Conservation (phyloP, 331 rosid genomes). For the Malus hybrid region DNA sequence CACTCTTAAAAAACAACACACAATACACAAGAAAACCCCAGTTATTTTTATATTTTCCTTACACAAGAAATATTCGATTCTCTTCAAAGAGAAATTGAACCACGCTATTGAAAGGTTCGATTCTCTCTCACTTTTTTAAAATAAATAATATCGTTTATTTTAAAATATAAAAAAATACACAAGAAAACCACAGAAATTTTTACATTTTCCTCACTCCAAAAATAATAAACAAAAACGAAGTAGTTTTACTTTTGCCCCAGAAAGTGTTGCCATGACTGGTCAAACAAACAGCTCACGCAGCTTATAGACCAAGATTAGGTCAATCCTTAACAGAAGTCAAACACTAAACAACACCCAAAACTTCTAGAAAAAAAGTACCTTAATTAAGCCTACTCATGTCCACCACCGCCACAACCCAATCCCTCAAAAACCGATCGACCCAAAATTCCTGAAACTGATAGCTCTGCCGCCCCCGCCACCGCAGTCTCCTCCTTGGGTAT, state of each 20-base stretch:
- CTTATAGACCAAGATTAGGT: background rate
- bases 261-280: background rate
- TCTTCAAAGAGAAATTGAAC: rapidly evolving
- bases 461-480: background rate
- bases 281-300: background rate
- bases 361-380: background rate
- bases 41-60: too few relatives aligned
- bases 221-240: background rate
- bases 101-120: too few relatives aligned
- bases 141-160: too few relatives aligned
- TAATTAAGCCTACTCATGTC: background rate
- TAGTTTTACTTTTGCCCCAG: background rate
- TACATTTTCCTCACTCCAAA: background rate
- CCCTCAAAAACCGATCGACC: background rate
- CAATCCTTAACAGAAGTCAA: background rate
- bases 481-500: background rate
- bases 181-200: background rate
- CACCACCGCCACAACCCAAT: background rate
- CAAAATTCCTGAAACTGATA: background rate
- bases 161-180: background rate
- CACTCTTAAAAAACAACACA: too few relatives aligned
- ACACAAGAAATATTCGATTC: too few relatives aligned
- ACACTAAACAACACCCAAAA: background rate
- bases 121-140: rapidly evolving
- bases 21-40: too few relatives aligned